These are phyloP conservation scores for Lupinus albus DNA, from an alignment of 306 rosid species.

Conservation along the genomic window DNA sequence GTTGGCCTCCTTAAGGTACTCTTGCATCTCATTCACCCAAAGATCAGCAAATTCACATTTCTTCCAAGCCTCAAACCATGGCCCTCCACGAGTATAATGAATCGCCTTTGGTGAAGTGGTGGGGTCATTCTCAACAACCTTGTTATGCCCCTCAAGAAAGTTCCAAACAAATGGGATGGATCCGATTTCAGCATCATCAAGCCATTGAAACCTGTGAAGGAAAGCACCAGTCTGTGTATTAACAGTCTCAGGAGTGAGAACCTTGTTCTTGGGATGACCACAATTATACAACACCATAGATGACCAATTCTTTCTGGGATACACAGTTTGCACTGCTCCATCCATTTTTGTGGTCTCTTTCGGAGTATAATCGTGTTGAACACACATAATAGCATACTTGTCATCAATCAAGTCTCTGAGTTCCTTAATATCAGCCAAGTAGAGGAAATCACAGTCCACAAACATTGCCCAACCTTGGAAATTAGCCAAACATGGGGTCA, in stretches of 20 bases:
- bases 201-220: conserved; percentile 81
- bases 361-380: conserved; percentile 71
- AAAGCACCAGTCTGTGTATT: conserved; percentile 68
- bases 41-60: conserved; percentile 71
- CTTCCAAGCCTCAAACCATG: conserved; percentile 84
- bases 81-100: conserved; percentile 79
- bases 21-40: conserved; percentile 66
- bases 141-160: conserved; percentile 76
- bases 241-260: conserved; percentile 59
- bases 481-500: conserved; percentile 62
- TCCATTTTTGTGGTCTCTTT: conserved; percentile 77
- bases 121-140: conserved; percentile 51
- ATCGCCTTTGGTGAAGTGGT: conserved; percentile 61
- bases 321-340: conserved; percentile 73
- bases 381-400: conserved; percentile 68
- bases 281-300: conserved; percentile 76
- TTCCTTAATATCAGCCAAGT: conserved; percentile 64
- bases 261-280: conserved; percentile 62
- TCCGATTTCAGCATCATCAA: conserved; percentile 68
- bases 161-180: conserved; percentile 74
- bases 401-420: conserved; percentile 56
- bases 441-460: conserved; percentile 77
- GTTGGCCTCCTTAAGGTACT: conserved; percentile 45
- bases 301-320: conserved; percentile 80
- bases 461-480: conserved; percentile 75